Base-by-base conservation (phyloP, 2,329 filamentous ascomycete species). In the Aspergillus quadricinctus region DNA sequence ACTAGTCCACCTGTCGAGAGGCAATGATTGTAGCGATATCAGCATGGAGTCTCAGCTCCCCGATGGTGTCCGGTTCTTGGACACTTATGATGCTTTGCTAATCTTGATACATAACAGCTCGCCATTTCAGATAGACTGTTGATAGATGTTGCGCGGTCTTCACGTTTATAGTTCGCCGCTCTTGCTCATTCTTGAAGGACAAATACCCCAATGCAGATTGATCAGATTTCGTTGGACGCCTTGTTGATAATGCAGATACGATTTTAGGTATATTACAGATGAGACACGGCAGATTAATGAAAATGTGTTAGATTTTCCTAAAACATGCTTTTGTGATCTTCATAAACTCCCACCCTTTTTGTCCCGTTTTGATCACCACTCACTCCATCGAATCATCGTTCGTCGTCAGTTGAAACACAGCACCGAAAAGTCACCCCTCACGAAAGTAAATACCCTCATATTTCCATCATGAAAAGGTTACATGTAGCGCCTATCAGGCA, bases 321-420 rank as follows among this genome's bases (percentile, higher is more conserved):
- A 49, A 40, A 48, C 35, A 53, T 28, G 28, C 48, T 52, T 57
- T 57, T 57, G 50, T 31, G 35, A 37, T 40, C 27, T 40, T 56
- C 43, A 46, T 14, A 46, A 46, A 17, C 21, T 46, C 21, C 43
- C 21, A 35, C 14, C 31, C 31, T 23, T 46, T 46, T 23, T 25
- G 43, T 46, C 21, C 43, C 43, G 4, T 25, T 46, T 27, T 19
- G 43, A 46, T n/a, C n/a, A 46, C 43, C 43, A 25, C 43, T 46
- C 43, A 17, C 43, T 46, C 43, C 43, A 14, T 23, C 19, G 14
- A 23, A n/a, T 46, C 43, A n/a, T 46, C 43, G 21, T 46, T 19
- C n/a, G 19, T 45, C 28, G 40, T 21, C 41, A 23, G 11, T 35
- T 43, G 40, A 11, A 10, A 19, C 41, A 43, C 19, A 43, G 19